Percentiles rank a stretch among this genome's conserved stretches.
Conservation (phyloP, 768 basidiomycete species). For the Postia placenta region DNA sequence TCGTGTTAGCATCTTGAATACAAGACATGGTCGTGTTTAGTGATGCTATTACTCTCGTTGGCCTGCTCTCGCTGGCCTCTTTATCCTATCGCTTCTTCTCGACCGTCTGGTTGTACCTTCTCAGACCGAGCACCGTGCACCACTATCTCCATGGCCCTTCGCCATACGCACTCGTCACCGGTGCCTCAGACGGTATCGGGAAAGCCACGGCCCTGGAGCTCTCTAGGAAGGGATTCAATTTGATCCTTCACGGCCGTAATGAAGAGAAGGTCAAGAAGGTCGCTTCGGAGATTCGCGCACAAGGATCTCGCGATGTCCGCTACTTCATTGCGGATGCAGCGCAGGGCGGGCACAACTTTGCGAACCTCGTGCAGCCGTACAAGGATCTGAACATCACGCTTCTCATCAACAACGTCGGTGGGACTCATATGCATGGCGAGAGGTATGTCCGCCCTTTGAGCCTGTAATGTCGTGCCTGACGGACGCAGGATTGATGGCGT, state of each 20-base stretch:
- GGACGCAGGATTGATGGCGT: neutral
- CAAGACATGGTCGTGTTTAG: neutral
- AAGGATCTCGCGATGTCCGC: conserved; percentile 10
- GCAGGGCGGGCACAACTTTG: conserved; percentile 14
- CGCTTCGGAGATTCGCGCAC: conserved; percentile 13
- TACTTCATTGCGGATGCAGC: conserved; percentile 21
- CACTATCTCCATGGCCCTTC: conserved; percentile 19
- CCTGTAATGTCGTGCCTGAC: neutral
- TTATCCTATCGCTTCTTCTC: conserved; percentile 9
- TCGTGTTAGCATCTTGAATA: too few species aligned
- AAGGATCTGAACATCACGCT: conserved; percentile 20
- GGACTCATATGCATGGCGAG: conserved; percentile 2
- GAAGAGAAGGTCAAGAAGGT: conserved; percentile 18
- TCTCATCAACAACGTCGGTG: conserved; percentile 22
- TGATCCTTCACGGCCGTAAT: conserved; percentile 23
- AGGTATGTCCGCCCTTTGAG: conserved; percentile 13
- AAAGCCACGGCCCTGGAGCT: conserved; percentile 19
- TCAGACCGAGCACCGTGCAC: conserved; percentile 12
- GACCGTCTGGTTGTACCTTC: conserved; percentile 17
- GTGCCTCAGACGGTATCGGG: conserved; percentile 24
- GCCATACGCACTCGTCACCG: conserved; percentile 21
- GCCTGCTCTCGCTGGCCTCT: conserved; percentile 12
- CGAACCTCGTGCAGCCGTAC: conserved; percentile 13
- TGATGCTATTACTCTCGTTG: conserved; percentile 10
- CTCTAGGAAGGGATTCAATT: conserved; percentile 21